Conservation (phyloP, 257 asterid species). For the Nicotiana tomentosiformis region DNA sequence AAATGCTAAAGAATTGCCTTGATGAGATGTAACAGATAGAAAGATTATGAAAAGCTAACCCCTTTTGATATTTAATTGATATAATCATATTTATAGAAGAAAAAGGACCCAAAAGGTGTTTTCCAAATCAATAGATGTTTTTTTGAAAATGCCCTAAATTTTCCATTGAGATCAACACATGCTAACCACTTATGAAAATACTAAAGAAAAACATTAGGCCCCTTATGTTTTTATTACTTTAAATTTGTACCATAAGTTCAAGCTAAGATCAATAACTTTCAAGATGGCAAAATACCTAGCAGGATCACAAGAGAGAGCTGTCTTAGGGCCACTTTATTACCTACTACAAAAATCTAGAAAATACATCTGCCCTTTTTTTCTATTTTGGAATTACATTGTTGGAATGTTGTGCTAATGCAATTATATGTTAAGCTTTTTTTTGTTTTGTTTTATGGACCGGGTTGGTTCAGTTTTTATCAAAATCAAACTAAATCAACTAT, state of each 20-base stretch:
- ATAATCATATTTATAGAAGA: neutral
- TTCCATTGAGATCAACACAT: conserved; percentile 30
- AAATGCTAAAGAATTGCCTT: neutral
- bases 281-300: conserved; percentile 10
- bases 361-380: neutral
- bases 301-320: conserved; percentile 25
- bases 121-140: neutral
- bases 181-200: conserved; percentile 42
- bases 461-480: too few relatives aligned
- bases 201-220: conserved; percentile 27
- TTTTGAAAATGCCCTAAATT: conserved; percentile 2
- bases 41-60: neutral
- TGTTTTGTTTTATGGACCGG: too few relatives aligned
- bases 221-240: conserved; percentile 38
- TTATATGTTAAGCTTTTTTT: too few relatives aligned
- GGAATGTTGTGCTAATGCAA: neutral
- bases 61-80: neutral
- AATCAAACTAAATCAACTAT: too few relatives aligned
- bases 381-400: neutral
- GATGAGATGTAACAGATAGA: neutral
- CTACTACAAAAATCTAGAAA: neutral
- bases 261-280: conserved; percentile 15
- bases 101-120: neutral
- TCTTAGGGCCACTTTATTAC: conserved; percentile 7
- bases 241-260: conserved; percentile 35